Conservation (phyloP, 805 yeast genomes). For the Metschnikowia anglica region DNA sequence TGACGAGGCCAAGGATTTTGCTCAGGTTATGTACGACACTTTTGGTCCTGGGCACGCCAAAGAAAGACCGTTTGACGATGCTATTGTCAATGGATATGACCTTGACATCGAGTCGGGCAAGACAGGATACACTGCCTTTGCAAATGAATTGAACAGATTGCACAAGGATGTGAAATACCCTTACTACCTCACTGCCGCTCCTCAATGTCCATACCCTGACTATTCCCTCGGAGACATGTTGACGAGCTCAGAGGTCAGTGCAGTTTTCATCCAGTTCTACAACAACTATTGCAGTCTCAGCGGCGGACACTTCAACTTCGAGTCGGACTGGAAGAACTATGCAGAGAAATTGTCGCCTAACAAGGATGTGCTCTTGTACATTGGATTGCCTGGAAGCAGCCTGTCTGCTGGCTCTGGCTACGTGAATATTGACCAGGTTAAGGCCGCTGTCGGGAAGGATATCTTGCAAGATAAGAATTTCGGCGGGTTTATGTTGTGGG, state of each 20-base stretch:
- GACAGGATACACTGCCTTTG: slow-evolving; percentile 34
- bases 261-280: slow-evolving; percentile 83
- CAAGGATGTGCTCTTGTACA: slow-evolving; percentile 60
- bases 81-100: slow-evolving; percentile 71
- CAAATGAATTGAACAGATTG: slow-evolving; percentile 23
- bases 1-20: slow-evolving; percentile 57
- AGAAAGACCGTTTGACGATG: slow-evolving; percentile 34
- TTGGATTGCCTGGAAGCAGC: slow-evolving; percentile 65
- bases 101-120: slow-evolving; percentile 56
- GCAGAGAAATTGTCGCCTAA: slow-evolving; percentile 65
- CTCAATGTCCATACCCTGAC: slow-evolving; percentile 90
- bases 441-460: slow-evolving; percentile 15
- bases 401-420: slow-evolving; percentile 61
- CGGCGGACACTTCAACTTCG: slow-evolving; percentile 52
- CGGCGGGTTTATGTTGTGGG: slow-evolving; percentile 85
- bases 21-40: slow-evolving; percentile 38
- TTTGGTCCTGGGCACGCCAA: slow-evolving; percentile 37
- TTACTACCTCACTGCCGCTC: slow-evolving; percentile 57
- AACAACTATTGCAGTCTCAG: slow-evolving; percentile 65
- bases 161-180: slow-evolving; percentile 22
- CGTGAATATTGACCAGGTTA: slow-evolving; percentile 27
- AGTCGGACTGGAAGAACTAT: slow-evolving; percentile 62
- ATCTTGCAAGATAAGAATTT: slow-evolving; percentile 32
- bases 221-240: slow-evolving; percentile 38
- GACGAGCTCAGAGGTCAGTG: slow-evolving; percentile 64